Percentiles rank a stretch among this genome's conserved stretches.
These are phyloP conservation scores for Pascua guehoae DNA, from an alignment of 1,284 basidiomycete genomes.

Conservation along the genomic window DNA sequence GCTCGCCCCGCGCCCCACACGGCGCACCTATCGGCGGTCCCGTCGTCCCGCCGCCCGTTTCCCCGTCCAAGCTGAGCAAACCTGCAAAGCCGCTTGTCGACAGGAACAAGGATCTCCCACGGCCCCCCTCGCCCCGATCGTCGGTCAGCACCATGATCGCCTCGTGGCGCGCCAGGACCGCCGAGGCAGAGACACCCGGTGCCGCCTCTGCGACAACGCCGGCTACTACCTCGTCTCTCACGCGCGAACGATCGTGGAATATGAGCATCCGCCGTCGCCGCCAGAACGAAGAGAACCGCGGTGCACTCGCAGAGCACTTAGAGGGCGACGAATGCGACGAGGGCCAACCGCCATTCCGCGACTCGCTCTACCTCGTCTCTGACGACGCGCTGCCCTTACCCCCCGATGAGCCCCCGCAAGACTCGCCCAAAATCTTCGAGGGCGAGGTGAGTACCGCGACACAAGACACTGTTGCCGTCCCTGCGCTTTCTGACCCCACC, in stretches of 20 bases:
- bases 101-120: background rate
- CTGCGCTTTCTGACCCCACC: background rate
- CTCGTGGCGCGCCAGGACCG: slow-evolving; percentile 55
- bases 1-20: background rate
- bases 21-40: no score
- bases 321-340: slow-evolving; percentile 4
- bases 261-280: slow-evolving; percentile 63
- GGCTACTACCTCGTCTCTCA: slow-evolving; percentile 32
- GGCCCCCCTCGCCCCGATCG: slow-evolving; percentile 12
- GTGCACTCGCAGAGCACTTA: slow-evolving; percentile 1
- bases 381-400: no score
- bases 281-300: slow-evolving; percentile 47
- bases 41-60: no score
- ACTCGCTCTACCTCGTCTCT: no score
- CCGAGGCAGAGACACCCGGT: slow-evolving; percentile 4
- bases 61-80: no score
- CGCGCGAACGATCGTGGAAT: slow-evolving; percentile 50
- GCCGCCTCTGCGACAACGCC: slow-evolving; percentile 57
- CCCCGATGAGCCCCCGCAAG: no score
- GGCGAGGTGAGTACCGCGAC: slow-evolving; percentile 54
- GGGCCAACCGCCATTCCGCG: no score
- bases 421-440: slow-evolving; percentile 13
- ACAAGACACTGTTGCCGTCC: no score
- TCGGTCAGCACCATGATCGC: slow-evolving; percentile 70
- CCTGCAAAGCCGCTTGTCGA: no score